These are phyloP conservation scores for Trifolium pratense DNA, from an alignment of 306 rosid genomes.

Conservation along the genomic window DNA sequence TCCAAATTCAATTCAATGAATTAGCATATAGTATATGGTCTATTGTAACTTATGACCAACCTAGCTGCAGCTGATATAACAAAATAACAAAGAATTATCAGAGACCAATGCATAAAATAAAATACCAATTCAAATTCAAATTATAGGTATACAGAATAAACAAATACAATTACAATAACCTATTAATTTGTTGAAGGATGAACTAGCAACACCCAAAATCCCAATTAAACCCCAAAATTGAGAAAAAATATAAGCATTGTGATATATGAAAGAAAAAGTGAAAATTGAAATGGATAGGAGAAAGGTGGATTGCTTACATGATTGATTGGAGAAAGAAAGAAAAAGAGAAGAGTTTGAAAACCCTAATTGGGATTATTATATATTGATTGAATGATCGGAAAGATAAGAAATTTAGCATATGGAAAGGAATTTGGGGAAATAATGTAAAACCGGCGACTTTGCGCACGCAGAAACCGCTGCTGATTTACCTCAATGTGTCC, in stretches of 20 bases:
- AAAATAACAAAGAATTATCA: constrained; percentile 4
- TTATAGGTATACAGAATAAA: neutral
- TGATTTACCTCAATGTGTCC: constrained; percentile 27
- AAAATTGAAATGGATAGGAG: constrained; percentile 10
- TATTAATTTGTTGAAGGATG: constrained; percentile 17
- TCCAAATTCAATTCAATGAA: constrained; percentile 40
- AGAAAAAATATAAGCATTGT: neutral
- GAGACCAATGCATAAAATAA: constrained; percentile 20
- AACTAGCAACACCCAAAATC: constrained; percentile 18
- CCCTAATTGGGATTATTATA: constrained; percentile 34
- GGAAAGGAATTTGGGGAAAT: constrained; percentile 7
- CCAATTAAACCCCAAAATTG: constrained; percentile 40
- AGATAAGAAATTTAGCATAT: neutral
- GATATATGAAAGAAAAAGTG: constrained; percentile 20
- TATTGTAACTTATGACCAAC: constrained; percentile 33
- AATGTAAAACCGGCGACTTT: constrained; percentile 42
- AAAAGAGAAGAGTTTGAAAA: constrained; percentile 36
- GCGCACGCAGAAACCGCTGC: constrained; percentile 47
- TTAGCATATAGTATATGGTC: constrained; percentile 35
- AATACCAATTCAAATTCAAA: neutral
- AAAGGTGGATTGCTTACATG: constrained; percentile 17
- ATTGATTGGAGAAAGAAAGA: constrained; percentile 13
- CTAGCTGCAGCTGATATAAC: constrained; percentile 36
- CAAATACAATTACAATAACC: constrained; percentile 2
- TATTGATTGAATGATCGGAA: neutral